Evolutionary conservation across 2,329 filamentous ascomycete species (phyloP).

Genomic region (Microdochium nivale): DNA sequence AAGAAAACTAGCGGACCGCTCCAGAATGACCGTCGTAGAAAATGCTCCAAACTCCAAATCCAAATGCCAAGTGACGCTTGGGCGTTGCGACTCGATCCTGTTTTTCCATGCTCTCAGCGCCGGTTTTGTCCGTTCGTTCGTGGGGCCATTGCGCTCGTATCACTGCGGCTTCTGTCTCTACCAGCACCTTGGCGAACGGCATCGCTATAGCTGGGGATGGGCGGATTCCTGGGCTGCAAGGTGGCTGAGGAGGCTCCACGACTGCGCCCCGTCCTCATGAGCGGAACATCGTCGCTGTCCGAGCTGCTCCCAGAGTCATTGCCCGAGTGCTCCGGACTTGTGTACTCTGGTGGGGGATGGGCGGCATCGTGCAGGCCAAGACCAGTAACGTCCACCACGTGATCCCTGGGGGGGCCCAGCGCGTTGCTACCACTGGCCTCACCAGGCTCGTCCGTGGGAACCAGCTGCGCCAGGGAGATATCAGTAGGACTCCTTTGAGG

Average conservation of each 20-base stretch:
- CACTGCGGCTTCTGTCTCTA: slow-evolving; percentile 34
- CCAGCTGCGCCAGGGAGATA: slow-evolving; percentile 84
- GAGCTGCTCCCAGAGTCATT: slow-evolving; percentile 46
- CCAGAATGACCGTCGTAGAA: neutral
- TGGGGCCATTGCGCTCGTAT: slow-evolving; percentile 7
- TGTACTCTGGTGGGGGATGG: slow-evolving; percentile 63
- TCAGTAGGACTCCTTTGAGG: slow-evolving; percentile 88
- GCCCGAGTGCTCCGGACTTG: slow-evolving; percentile 55
- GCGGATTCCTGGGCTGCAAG: slow-evolving; percentile 38
- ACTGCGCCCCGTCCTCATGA: slow-evolving; percentile 41
- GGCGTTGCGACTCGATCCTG: neutral
- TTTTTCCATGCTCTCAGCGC: neutral
- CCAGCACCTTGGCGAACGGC: slow-evolving; percentile 51
- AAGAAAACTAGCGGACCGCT: neutral
- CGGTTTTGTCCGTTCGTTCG: neutral
- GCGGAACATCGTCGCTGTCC: slow-evolving; percentile 45
- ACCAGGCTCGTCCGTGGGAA: slow-evolving; percentile 62
- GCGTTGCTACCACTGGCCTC: slow-evolving; percentile 49
- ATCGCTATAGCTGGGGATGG: slow-evolving; percentile 77
- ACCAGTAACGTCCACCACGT: slow-evolving; percentile 27
- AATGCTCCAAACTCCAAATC: neutral
- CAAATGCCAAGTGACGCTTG: neutral
- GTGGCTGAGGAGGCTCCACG: slow-evolving; percentile 41
- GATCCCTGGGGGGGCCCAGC: slow-evolving; percentile 22
- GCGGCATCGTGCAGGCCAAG: slow-evolving; percentile 45